Percentiles rank a stretch among this genome's conserved stretches.
Evolutionary conservation across 441 rosid genomes (phyloP).

Genomic region (Brassica hybrid): DNA sequence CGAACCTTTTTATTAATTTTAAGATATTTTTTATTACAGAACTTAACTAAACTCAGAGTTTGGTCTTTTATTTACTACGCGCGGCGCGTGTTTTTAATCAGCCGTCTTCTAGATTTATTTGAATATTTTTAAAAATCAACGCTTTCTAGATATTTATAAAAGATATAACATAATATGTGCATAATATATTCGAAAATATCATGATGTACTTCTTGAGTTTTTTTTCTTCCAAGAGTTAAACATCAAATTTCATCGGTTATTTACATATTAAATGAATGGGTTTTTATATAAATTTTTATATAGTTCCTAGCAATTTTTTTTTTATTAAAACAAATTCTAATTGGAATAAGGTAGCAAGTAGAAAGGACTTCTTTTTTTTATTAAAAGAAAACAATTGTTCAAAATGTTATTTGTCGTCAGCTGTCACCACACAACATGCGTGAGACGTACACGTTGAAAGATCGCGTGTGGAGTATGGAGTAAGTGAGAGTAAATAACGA

Average conservation of each 20-base stretch:
- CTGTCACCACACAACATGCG: conserved; percentile 13
- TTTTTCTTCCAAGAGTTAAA: background rate
- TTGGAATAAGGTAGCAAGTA: background rate
- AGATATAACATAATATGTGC: background rate
- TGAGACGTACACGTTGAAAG: conserved; percentile 9
- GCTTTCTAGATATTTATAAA: conserved; percentile 24
- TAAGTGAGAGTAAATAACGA: conserved; percentile 23
- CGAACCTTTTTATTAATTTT: conserved; percentile 18
- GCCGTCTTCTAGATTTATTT: conserved; percentile 40
- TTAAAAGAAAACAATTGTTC: background rate
- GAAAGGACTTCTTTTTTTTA: background rate
- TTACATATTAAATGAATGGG: background rate
- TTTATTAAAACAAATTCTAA: background rate
- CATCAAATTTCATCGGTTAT: background rate
- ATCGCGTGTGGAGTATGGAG: conserved; percentile 26
- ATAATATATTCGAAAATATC: background rate
- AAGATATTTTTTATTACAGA: conserved; percentile 11
- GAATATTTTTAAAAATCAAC: conserved; percentile 5
- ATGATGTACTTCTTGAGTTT: background rate
- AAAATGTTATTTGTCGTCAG: conserved; percentile 28
- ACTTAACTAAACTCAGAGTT: conserved; percentile 16
- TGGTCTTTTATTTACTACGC: conserved; percentile 7
- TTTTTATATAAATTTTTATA: background rate
- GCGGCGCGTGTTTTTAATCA: conserved; percentile 13
- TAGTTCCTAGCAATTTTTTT: background rate